Conservation (phyloP, 805 yeast species). For the Suhomyces pyralidae region DNA sequence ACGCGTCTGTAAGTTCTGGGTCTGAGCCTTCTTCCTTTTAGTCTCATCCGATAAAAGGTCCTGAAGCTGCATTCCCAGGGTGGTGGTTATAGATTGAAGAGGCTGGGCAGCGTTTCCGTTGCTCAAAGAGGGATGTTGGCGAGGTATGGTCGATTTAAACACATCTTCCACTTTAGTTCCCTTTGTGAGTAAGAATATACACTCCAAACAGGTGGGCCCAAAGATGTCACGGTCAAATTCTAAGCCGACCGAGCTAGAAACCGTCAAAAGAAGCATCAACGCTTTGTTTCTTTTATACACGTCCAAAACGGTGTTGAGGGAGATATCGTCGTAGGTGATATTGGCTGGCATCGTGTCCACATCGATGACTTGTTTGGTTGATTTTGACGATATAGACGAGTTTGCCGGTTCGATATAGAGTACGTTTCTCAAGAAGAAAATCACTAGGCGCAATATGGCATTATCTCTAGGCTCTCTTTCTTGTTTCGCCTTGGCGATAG, state of each 20-base stretch:
- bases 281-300: slow-evolving; percentile 71
- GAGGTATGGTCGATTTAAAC: neutral
- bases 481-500: slow-evolving; percentile 46
- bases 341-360: slow-evolving; percentile 52
- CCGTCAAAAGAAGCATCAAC: slow-evolving; percentile 65
- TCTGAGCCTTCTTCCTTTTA: slow-evolving; percentile 46
- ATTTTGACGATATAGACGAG: slow-evolving; percentile 45
- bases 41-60: slow-evolving; percentile 61
- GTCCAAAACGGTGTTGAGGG: slow-evolving; percentile 52
- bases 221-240: slow-evolving; percentile 63
- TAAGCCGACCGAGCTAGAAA: slow-evolving; percentile 60
- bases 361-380: slow-evolving; percentile 26
- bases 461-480: slow-evolving; percentile 71
- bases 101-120: slow-evolving; percentile 6
- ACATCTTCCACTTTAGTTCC: slow-evolving; percentile 29
- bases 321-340: slow-evolving; percentile 63
- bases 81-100: slow-evolving; percentile 21
- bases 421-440: slow-evolving; percentile 76
- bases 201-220: slow-evolving; percentile 64
- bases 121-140: neutral
- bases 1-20: slow-evolving; percentile 58
- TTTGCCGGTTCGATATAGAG: slow-evolving; percentile 72
- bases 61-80: slow-evolving; percentile 41
- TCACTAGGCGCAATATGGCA: slow-evolving; percentile 65
- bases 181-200: slow-evolving; percentile 59